Evolutionary conservation across 202 grass and related monocot genomes (phyloP).

Genomic region (Setaria viridis): DNA sequence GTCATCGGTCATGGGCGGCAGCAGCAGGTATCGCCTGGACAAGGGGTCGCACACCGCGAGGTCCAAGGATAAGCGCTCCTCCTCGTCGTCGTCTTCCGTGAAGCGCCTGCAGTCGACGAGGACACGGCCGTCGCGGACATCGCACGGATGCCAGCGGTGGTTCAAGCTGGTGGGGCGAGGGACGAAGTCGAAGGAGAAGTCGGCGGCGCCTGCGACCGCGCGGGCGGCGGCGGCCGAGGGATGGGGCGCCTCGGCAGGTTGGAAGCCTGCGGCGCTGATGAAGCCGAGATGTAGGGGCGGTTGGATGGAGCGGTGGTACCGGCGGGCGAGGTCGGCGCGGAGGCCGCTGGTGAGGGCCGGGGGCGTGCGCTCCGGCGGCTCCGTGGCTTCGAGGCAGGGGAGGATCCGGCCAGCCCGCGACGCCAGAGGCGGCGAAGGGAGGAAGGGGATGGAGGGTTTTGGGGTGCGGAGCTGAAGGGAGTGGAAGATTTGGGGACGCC

Average conservation of each 20-base stretch:
- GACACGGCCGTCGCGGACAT: not conserved
- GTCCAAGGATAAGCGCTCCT: not conserved
- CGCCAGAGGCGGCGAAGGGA: not conserved
- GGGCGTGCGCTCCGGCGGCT: not conserved
- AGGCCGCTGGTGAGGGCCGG: not conserved
- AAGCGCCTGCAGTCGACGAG: not conserved
- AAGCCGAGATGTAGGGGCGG: not conserved
- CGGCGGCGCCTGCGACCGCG: not conserved
- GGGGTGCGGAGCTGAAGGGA: too few species aligned
- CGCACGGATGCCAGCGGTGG: not conserved
- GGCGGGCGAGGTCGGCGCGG: slow-evolving; percentile 7
- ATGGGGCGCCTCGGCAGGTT: slow-evolving; percentile 15
- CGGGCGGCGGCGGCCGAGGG: not conserved
- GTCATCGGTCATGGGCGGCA: not conserved
- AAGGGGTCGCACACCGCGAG: slow-evolving; percentile 21
- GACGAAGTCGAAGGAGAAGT: not conserved
- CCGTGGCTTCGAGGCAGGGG: not conserved
- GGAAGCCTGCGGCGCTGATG: not conserved
- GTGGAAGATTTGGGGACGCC: not conserved
- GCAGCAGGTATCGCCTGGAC: not conserved
- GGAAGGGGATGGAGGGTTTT: not conserved
- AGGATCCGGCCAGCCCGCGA: not conserved
- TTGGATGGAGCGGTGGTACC: slow-evolving; percentile 8
- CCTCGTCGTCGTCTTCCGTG: not conserved
- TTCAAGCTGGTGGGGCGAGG: not conserved